Percentiles rank a stretch among this genome's conserved stretches.
Evolutionary conservation across 148 eudicot genomes (phyloP).

Genomic region (Vaccinium myrtillus): DNA sequence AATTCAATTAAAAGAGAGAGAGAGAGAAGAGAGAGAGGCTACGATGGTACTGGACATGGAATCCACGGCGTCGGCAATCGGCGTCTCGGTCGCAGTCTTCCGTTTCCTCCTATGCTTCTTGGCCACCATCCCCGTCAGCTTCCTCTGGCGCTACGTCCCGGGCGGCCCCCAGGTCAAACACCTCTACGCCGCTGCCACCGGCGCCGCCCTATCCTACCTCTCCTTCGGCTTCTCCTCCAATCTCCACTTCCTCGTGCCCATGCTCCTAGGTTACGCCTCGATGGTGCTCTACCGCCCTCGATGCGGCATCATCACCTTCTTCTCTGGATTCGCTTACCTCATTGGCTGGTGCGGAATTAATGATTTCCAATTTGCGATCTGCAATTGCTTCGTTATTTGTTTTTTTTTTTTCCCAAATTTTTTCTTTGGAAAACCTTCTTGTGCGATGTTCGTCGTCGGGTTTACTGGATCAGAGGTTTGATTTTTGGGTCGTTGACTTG

Average conservation of each 20-base stretch:
- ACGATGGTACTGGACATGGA: slow-evolving; percentile 60
- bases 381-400: neutral
- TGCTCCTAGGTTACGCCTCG: slow-evolving; percentile 62
- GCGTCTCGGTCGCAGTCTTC: slow-evolving; percentile 74
- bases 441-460: neutral
- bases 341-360: slow-evolving; percentile 52
- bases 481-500: neutral
- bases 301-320: slow-evolving; percentile 79
- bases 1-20: neutral
- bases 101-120: slow-evolving; percentile 70
- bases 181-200: slow-evolving; percentile 64
- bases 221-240: slow-evolving; percentile 88
- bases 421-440: neutral
- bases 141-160: slow-evolving; percentile 67
- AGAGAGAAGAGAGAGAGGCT: neutral
- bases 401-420: neutral
- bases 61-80: slow-evolving; percentile 68
- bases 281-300: slow-evolving; percentile 60
- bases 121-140: slow-evolving; percentile 79
- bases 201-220: slow-evolving; percentile 62
- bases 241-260: slow-evolving; percentile 77
- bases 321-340: slow-evolving; percentile 71
- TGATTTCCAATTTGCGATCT: slow-evolving; percentile 12
- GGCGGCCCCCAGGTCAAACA: slow-evolving; percentile 61
- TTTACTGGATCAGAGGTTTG: neutral